Percentiles rank a stretch among this genome's conserved stretches.
Conservation (phyloP, 768 basidiomycete genomes). For the Naganishia antarctica region DNA sequence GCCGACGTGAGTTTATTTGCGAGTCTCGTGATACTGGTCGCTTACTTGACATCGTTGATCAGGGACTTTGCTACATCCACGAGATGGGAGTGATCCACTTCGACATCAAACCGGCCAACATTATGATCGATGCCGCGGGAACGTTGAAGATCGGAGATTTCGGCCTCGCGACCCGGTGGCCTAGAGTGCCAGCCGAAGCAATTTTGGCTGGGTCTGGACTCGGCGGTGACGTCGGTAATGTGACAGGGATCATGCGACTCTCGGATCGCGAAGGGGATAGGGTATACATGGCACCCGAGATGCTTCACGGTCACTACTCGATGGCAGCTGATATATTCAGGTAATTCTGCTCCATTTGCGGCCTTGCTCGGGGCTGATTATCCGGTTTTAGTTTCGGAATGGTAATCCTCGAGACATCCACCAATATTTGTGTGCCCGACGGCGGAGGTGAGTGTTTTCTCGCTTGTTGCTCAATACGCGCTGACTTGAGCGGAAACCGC, state of each 20-base stretch:
- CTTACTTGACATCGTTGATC: slow-evolving; percentile 16
- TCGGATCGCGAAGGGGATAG: slow-evolving; percentile 81
- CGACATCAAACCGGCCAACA: slow-evolving; percentile 94
- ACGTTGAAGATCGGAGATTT: slow-evolving; percentile 96
- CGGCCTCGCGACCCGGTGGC: slow-evolving; percentile 95
- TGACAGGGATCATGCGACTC: slow-evolving; percentile 16
- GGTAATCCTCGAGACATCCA: slow-evolving; percentile 88
- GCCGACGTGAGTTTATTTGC: slow-evolving; percentile 61
- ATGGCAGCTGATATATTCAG: slow-evolving; percentile 96
- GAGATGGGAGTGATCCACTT: slow-evolving; percentile 82
- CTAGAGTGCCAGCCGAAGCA: slow-evolving; percentile 54
- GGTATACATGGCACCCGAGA: slow-evolving; percentile 93
- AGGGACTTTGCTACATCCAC: slow-evolving; percentile 88
- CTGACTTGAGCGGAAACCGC: no score
- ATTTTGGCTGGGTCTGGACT: slow-evolving; percentile 45
- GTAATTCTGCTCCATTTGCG: slow-evolving; percentile 54
- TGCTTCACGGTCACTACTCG: slow-evolving; percentile 83
- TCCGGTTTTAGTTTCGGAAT: slow-evolving; percentile 71
- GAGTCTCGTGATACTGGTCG: background rate
- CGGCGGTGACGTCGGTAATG: slow-evolving; percentile 31
- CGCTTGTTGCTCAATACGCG: no score
- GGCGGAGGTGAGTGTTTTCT: slow-evolving; percentile 60
- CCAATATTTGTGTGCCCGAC: slow-evolving; percentile 95
- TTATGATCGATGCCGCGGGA: slow-evolving; percentile 81
- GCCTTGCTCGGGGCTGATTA: slow-evolving; percentile 49